Conservation (phyloP, 2,329 filamentous ascomycete species). For the Hypoxylon sp. region DNA sequence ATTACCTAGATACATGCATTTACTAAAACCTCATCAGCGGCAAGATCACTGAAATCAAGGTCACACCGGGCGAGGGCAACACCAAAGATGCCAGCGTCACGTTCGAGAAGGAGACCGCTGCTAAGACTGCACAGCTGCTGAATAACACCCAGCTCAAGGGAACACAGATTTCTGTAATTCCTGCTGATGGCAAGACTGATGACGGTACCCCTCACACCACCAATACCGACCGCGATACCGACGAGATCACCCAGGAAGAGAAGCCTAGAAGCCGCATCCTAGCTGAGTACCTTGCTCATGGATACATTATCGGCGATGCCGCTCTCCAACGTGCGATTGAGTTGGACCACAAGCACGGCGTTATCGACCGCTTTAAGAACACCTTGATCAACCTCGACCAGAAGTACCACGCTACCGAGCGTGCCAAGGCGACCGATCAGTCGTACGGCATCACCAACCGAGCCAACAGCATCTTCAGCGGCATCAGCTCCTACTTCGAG, state of each 20-base stretch:
- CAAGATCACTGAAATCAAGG: conserved; percentile 88
- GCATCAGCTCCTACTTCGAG: conserved; percentile 91
- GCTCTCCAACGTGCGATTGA: conserved; percentile 88
- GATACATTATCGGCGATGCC: conserved; percentile 83
- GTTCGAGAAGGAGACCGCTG: conserved; percentile 96
- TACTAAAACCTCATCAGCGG: conserved; percentile 72
- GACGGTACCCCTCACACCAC: conserved; percentile 70
- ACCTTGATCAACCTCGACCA: conserved; percentile 83
- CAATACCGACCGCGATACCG: conserved; percentile 70
- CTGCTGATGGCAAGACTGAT: conserved; percentile 75
- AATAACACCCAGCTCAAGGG: conserved; percentile 96
- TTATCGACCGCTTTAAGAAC: conserved; percentile 83
- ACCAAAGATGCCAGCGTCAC: conserved; percentile 90
- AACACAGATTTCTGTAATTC: conserved; percentile 83
- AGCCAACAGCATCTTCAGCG: conserved; percentile 74
- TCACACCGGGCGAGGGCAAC: conserved; percentile 75
- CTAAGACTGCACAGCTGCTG: conserved; percentile 95
- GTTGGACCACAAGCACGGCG: conserved; percentile 90
- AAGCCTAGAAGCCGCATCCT: conserved; percentile 95
- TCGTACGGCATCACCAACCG: conserved; percentile 86
- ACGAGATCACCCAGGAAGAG: conserved; percentile 92
- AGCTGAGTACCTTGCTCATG: conserved; percentile 96
- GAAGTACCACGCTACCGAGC: conserved; percentile 90
- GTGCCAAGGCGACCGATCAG: conserved; percentile 85
- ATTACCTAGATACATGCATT: background rate